These are phyloP conservation scores for Lecanosticta acicola DNA, from an alignment of 2,329 filamentous ascomycete genomes.

Conservation along the genomic window DNA sequence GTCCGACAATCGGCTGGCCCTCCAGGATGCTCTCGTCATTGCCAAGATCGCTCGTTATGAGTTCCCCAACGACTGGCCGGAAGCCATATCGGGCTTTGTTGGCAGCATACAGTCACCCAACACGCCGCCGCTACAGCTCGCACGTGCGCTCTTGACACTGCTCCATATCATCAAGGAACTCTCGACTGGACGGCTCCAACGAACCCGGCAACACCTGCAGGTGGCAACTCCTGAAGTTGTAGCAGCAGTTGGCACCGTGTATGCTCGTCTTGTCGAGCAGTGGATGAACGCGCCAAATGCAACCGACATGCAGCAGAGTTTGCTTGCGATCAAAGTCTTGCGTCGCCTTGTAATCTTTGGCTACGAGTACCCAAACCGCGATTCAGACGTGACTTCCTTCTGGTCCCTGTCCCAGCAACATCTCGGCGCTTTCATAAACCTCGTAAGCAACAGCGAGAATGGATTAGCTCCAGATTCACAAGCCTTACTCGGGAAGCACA, in stretches of 20 bases:
- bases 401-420: slow-evolving; percentile 76
- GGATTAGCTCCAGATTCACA: slow-evolving; percentile 7
- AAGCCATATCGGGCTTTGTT: slow-evolving; percentile 51
- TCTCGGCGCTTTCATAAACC: slow-evolving; percentile 65
- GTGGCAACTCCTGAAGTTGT: slow-evolving; percentile 76
- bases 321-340: slow-evolving; percentile 72
- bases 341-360: slow-evolving; percentile 73
- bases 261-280: slow-evolving; percentile 61
- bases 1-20: slow-evolving; percentile 65
- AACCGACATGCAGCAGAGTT: slow-evolving; percentile 67
- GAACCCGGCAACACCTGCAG: slow-evolving; percentile 70
- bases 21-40: slow-evolving; percentile 82
- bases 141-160: slow-evolving; percentile 68
- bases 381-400: slow-evolving; percentile 68
- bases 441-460: slow-evolving; percentile 39
- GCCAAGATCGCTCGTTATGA: slow-evolving; percentile 87
- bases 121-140: slow-evolving; percentile 51
- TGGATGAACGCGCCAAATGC: slow-evolving; percentile 48
- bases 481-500: slow-evolving; percentile 69
- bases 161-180: slow-evolving; percentile 88
- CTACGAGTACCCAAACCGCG: slow-evolving; percentile 77
- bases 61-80: slow-evolving; percentile 77
- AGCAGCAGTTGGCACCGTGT: slow-evolving; percentile 72
- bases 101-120: slow-evolving; percentile 51
- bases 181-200: slow-evolving; percentile 68